phyloP scores from a whole-genome alignment of 179 eudicot genomes.

The Beta corolliflora region DNA sequence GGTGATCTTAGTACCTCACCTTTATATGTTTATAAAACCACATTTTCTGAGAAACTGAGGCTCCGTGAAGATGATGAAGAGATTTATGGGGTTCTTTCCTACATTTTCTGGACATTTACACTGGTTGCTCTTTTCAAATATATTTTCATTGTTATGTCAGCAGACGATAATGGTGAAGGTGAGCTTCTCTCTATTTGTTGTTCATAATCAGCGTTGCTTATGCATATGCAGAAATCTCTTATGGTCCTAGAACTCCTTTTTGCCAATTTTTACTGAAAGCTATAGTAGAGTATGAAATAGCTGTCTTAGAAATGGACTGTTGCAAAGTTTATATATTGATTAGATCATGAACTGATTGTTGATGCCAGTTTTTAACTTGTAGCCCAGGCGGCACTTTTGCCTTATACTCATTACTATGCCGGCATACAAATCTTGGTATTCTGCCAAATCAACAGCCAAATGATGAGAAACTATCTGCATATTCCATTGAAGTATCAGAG shows the following conservation, averaged over 20 bases:
- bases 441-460: conserved; percentile 37
- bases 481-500: conserved; percentile 39
- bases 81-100: conserved; percentile 51
- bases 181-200: neutral
- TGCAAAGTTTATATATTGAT: neutral
- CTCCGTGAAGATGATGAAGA: conserved; percentile 54
- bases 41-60: conserved; percentile 49
- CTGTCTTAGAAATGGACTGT: neutral
- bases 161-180: conserved; percentile 60
- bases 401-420: conserved; percentile 59
- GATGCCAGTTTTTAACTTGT: conserved; percentile 29
- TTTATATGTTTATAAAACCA: conserved; percentile 55
- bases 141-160: conserved; percentile 50
- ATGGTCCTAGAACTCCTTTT: neutral
- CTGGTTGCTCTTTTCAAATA: conserved; percentile 45
- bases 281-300: neutral
- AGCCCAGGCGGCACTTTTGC: conserved; percentile 77
- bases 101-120: conserved; percentile 54
- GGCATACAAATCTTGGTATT: conserved; percentile 59
- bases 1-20: conserved; percentile 62
- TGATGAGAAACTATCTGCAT: conserved; percentile 54
- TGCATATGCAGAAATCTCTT: neutral
- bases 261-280: neutral
- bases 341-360: conserved; percentile 10
- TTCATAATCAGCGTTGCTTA: neutral